Percentiles rank a stretch among this genome's conserved stretches.
Conservation (phyloP, 345 rosid species). For the Gossypium thurberi region DNA sequence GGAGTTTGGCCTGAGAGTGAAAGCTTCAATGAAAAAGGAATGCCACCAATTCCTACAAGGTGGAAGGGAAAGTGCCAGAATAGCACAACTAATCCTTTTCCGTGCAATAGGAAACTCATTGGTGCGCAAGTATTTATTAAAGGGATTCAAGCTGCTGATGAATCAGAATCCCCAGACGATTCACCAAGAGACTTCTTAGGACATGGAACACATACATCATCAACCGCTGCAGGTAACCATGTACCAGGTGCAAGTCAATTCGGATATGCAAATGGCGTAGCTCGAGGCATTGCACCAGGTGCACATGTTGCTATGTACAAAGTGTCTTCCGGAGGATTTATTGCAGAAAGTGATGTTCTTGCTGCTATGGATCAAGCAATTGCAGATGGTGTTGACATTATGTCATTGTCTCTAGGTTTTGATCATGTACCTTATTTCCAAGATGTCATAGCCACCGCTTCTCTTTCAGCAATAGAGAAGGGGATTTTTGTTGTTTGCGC, state of each 20-base stretch:
- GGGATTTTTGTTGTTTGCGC: neutral
- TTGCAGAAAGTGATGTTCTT: constrained; percentile 5
- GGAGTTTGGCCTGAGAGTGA: constrained; percentile 14
- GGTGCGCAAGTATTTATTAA: constrained; percentile 7
- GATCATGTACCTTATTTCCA: neutral
- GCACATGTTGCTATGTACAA: constrained; percentile 17
- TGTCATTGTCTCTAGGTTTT: neutral
- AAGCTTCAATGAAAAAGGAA: constrained; percentile 10
- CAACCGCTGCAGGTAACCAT: constrained; percentile 7
- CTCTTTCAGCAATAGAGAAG: neutral
- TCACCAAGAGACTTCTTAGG: constrained; percentile 12
- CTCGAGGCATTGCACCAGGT: constrained; percentile 11
- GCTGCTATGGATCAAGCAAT: constrained; percentile 9
- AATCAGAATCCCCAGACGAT: neutral
- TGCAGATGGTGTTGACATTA: constrained; percentile 2
- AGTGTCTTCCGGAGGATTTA: neutral
- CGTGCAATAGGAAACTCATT: constrained; percentile 6
- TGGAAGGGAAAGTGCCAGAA: constrained; percentile 14
- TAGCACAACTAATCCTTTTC: neutral
- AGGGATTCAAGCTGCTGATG: neutral
- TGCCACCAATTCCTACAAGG: constrained; percentile 1
- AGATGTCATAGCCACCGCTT: neutral
- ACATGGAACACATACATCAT: constrained; percentile 16
- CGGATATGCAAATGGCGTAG: constrained; percentile 13
- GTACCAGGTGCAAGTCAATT: constrained; percentile 15